phyloP scores from a whole-genome alignment of 192 early-diverging fungal genomes.

The Coemansia sp. region DNA sequence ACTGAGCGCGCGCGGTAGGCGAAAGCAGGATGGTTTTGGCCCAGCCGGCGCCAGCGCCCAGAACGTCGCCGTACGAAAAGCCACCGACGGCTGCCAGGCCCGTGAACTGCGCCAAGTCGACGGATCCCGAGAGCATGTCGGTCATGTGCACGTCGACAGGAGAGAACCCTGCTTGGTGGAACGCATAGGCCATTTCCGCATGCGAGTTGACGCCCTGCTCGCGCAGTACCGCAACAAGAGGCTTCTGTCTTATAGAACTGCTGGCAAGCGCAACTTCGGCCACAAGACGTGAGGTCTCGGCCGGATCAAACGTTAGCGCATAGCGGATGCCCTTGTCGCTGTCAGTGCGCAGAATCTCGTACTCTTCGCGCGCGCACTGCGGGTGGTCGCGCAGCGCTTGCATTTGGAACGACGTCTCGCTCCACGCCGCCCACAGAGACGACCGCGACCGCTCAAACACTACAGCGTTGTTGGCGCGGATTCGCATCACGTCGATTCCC shows the following conservation, averaged over 20 bases:
- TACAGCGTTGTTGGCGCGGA: slow-evolving; percentile 39
- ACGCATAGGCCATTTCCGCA: slow-evolving; percentile 92
- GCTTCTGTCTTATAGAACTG: slow-evolving; percentile 31
- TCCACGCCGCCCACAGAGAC: slow-evolving; percentile 80
- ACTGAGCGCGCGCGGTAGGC: slow-evolving; percentile 65
- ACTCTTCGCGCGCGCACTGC: slow-evolving; percentile 82
- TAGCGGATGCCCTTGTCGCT: slow-evolving; percentile 78
- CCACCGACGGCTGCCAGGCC: slow-evolving; percentile 96
- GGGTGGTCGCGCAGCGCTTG: slow-evolving; percentile 90
- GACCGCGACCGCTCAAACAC: slow-evolving; percentile 63
- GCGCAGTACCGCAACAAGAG: slow-evolving; percentile 90
- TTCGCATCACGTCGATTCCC: slow-evolving; percentile 53
- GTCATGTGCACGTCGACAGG: slow-evolving; percentile 99
- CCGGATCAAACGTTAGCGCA: slow-evolving; percentile 75
- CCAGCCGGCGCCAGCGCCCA: slow-evolving; percentile 99
- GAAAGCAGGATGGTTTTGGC: slow-evolving; percentile 87
- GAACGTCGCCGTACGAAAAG: slow-evolving; percentile 98
- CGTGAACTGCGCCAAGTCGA: slow-evolving; percentile 63
- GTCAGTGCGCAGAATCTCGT: slow-evolving; percentile 64
- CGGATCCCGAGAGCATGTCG: slow-evolving; percentile 72
- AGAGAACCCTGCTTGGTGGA: slow-evolving; percentile 90
- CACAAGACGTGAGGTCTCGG: slow-evolving; percentile 23
- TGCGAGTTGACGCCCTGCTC: slow-evolving; percentile 98
- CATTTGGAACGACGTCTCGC: slow-evolving; percentile 89
- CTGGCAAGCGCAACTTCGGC: slow-evolving; percentile 8